Evolutionary conservation across 768 basidiomycete genomes (phyloP).

Genomic region (Suillus weaverae): DNA sequence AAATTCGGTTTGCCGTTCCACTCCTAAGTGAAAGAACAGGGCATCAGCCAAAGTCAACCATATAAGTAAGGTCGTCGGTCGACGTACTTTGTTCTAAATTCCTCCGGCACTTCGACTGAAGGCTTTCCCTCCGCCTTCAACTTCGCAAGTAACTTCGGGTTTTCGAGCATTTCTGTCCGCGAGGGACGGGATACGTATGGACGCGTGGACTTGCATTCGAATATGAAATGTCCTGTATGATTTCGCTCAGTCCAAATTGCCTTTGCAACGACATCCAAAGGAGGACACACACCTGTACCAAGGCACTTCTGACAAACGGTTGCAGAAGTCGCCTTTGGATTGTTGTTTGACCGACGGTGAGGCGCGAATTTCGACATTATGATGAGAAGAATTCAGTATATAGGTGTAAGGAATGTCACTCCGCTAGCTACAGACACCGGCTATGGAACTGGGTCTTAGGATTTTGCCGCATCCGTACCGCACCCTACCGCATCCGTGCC

Average conservation of each 20-base stretch:
- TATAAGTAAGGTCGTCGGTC: neutral
- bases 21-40: conserved; percentile 39
- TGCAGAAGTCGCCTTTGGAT: conserved; percentile 59
- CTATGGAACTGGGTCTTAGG: too few relatives aligned
- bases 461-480: too few relatives aligned
- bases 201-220: conserved; percentile 78
- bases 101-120: conserved; percentile 83
- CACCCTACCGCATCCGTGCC: too few relatives aligned
- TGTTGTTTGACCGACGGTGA: conserved; percentile 60
- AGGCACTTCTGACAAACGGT: conserved; percentile 87
- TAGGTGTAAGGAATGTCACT: too few relatives aligned
- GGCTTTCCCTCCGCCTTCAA: conserved; percentile 71
- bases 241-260: neutral
- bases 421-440: too few relatives aligned
- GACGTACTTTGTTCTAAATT: conserved; percentile 80
- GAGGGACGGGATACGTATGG: conserved; percentile 91
- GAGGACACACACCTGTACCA: conserved; percentile 48
- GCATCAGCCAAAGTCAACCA: conserved; percentile 1
- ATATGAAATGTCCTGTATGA: conserved; percentile 80
- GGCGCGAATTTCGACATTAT: conserved; percentile 82
- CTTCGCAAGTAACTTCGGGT: conserved; percentile 67
- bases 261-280: conserved; percentile 3
- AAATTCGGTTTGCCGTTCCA: conserved; percentile 83
- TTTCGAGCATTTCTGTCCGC: conserved; percentile 81
- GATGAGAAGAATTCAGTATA: neutral